phyloP scores from a whole-genome alignment of 1,284 basidiomycete species.

The Sporisorium graminicola region DNA sequence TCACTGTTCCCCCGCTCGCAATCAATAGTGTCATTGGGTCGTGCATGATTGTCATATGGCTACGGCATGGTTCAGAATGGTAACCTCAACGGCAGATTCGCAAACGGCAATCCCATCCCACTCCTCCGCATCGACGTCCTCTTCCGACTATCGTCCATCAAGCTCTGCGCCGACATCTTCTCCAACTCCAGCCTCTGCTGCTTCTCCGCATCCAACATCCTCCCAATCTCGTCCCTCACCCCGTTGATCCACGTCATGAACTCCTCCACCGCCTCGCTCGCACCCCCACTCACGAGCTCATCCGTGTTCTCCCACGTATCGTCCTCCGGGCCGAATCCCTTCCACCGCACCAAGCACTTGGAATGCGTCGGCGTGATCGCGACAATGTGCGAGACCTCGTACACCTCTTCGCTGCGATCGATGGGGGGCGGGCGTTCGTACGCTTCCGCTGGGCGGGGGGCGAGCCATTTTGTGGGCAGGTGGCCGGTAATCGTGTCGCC shows the following conservation, averaged over 20 bases:
- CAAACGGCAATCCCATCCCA: constrained; percentile 17
- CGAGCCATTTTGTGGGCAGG: constrained; percentile 40
- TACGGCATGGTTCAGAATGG: constrained; percentile 13
- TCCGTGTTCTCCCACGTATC: constrained; percentile 77
- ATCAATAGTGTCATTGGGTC: too few relatives aligned
- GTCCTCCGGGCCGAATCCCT: constrained; percentile 74
- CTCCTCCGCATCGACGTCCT: background rate
- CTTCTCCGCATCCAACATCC: constrained; percentile 38
- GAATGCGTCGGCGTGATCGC: constrained; percentile 25
- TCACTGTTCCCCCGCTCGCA: too few relatives aligned
- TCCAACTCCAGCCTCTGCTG: constrained; percentile 15
- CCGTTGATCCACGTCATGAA: constrained; percentile 32
- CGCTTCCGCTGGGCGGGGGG: constrained; percentile 19
- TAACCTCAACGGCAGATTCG: constrained; percentile 24
- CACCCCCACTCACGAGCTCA: constrained; percentile 73
- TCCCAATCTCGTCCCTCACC: constrained; percentile 30
- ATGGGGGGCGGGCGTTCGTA: constrained; percentile 39
- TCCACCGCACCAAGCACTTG: constrained; percentile 76
- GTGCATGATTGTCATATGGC: too few relatives aligned
- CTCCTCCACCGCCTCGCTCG: constrained; percentile 70
- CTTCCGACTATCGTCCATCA: constrained; percentile 5
- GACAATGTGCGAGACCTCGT: constrained; percentile 49
- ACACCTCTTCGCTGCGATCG: constrained; percentile 31
- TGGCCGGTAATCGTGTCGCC: constrained; percentile 69
- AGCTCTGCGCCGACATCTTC: constrained; percentile 10